phyloP scores from a whole-genome alignment of 2,329 filamentous ascomycete species.

The Chrysoporthe deuterocubensis region DNA sequence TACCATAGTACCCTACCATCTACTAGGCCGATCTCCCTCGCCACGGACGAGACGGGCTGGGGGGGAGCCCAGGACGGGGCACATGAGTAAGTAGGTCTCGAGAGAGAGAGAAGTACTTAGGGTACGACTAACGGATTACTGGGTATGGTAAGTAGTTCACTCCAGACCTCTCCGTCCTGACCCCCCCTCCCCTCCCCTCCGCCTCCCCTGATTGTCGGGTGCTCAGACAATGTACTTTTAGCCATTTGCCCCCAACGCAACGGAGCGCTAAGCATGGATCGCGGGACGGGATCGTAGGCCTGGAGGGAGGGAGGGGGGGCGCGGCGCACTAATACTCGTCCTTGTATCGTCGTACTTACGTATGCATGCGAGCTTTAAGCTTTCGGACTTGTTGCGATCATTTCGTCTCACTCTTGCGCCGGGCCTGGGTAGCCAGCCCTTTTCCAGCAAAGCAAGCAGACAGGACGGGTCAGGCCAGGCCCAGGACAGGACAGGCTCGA shows the following conservation, averaged over 20 bases:
- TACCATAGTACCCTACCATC: too few species aligned
- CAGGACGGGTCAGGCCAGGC: too few species aligned
- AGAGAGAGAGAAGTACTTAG: too few species aligned
- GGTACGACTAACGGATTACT: too few species aligned
- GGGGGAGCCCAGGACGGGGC: too few species aligned
- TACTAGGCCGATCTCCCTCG: too few species aligned
- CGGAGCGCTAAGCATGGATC: slow-evolving; percentile 8
- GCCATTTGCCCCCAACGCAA: background rate
- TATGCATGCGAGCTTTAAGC: slow-evolving; percentile 24
- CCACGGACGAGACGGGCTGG: too few species aligned
- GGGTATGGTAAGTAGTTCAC: too few species aligned
- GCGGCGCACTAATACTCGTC: background rate
- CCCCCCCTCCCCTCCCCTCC: background rate
- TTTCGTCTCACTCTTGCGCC: slow-evolving; percentile 15
- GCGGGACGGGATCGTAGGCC: slow-evolving; percentile 18
- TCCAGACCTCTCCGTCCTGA: background rate
- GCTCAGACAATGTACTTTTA: slow-evolving; percentile 17
- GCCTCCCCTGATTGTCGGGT: slow-evolving; percentile 9
- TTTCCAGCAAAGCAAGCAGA: too few species aligned
- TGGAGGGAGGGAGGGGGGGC: background rate
- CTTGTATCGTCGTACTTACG: slow-evolving; percentile 11
- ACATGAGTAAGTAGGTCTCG: too few species aligned
- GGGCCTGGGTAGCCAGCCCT: slow-evolving; percentile 3
- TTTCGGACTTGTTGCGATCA: slow-evolving; percentile 28
- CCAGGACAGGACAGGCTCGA: too few species aligned